Conservation (phyloP, 2,329 filamentous ascomycete genomes). For the Apiospora malaysiana region DNA sequence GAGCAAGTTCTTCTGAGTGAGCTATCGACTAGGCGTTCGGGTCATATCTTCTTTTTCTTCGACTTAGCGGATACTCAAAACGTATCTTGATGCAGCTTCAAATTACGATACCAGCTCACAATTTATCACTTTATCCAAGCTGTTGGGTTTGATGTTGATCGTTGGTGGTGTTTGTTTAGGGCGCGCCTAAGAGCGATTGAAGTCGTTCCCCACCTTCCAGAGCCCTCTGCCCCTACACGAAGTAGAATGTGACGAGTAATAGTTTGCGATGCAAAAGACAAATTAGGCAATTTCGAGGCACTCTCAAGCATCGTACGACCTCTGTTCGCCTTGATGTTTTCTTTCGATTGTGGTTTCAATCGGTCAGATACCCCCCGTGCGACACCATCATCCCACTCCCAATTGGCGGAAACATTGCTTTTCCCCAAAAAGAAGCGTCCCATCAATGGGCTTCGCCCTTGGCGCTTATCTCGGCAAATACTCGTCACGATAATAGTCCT, state of each 20-base stretch:
- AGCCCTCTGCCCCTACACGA: too few species aligned
- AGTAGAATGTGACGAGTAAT: not conserved
- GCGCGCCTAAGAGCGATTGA: not conserved
- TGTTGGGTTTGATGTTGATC: not conserved
- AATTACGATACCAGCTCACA: constrained; percentile 12
- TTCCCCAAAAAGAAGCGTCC: not conserved
- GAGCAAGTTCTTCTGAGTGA: constrained; percentile 55
- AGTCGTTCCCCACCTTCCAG: too few species aligned
- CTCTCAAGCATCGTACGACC: not conserved
- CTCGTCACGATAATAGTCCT: not conserved
- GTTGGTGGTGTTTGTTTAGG: too few species aligned
- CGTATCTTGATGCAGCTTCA: not conserved
- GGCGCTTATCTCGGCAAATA: not conserved
- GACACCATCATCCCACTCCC: not conserved
- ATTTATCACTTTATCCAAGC: not conserved
- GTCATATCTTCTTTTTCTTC: not conserved
- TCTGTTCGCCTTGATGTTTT: not conserved
- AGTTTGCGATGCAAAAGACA: not conserved
- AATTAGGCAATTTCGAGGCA: not conserved
- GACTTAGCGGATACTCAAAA: not conserved
- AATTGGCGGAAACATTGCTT: not conserved
- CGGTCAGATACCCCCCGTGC: too few species aligned
- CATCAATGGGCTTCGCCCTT: not conserved
- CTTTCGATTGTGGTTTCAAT: too few species aligned
- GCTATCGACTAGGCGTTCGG: not conserved